Conservation (phyloP, 768 basidiomycete genomes). For the Auriculariales sp. region DNA sequence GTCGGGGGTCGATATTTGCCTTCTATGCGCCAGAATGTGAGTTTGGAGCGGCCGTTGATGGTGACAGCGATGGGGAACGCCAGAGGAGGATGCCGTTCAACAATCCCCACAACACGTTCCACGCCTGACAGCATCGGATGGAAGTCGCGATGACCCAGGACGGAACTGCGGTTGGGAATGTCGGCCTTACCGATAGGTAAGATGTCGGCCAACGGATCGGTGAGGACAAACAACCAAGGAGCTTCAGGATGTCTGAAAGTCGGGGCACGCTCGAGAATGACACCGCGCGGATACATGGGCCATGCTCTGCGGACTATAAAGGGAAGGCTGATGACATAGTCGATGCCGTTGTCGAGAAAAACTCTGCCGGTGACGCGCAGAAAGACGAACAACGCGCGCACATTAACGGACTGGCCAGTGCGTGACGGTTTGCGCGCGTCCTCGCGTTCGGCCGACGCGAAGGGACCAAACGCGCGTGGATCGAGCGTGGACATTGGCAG, state of each 20-base stretch:
- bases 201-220: constrained; percentile 63
- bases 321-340: constrained; percentile 67
- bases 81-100: constrained; percentile 2
- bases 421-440: constrained; percentile 20
- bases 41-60: neutral
- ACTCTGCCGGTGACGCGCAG: constrained; percentile 61
- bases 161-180: neutral
- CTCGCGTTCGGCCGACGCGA: constrained; percentile 19
- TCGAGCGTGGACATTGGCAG: constrained; percentile 11
- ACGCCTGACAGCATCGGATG: neutral
- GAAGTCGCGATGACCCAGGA: neutral
- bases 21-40: neutral
- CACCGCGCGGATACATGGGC: constrained; percentile 65
- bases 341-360: constrained; percentile 51
- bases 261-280: constrained; percentile 62
- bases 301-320: constrained; percentile 70
- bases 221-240: constrained; percentile 72
- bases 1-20: too few relatives aligned
- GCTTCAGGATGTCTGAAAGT: constrained; percentile 50
- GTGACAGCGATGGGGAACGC: neutral
- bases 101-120: constrained; percentile 1
- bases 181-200: constrained; percentile 51
- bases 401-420: constrained; percentile 12
- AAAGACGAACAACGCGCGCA: constrained; percentile 62
- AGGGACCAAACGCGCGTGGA: constrained; percentile 35